These are phyloP conservation scores for Puccinia triticina DNA, from an alignment of 1,284 basidiomycete species.

Conservation along the genomic window DNA sequence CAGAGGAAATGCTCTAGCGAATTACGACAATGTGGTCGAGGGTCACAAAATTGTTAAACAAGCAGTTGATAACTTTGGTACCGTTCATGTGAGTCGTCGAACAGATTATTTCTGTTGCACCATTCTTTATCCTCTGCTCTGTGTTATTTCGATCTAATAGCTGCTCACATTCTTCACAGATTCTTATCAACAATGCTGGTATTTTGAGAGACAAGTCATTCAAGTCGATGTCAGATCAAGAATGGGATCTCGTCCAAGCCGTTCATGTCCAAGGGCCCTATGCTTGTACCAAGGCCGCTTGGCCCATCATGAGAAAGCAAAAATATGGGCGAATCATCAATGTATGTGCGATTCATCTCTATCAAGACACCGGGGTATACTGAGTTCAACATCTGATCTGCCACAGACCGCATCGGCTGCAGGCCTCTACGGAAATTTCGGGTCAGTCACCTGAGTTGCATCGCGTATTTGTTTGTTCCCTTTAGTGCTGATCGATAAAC, in stretches of 20 bases:
- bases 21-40: slow-evolving; percentile 86
- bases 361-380: background rate
- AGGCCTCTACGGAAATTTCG: slow-evolving; percentile 71
- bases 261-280: slow-evolving; percentile 96
- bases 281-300: slow-evolving; percentile 92
- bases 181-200: slow-evolving; percentile 80
- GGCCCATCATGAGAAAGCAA: slow-evolving; percentile 86
- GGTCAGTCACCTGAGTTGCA: slow-evolving; percentile 54
- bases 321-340: slow-evolving; percentile 86
- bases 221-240: slow-evolving; percentile 62
- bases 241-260: slow-evolving; percentile 74
- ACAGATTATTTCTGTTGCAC: slow-evolving; percentile 24
- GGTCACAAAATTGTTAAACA: slow-evolving; percentile 79
- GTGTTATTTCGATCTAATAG: background rate
- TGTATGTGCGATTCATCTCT: slow-evolving; percentile 53
- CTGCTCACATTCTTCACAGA: slow-evolving; percentile 52
- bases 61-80: slow-evolving; percentile 83
- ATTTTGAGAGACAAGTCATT: slow-evolving; percentile 64
- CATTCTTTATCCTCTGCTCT: background rate
- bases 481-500: slow-evolving; percentile 52
- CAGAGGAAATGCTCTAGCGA: slow-evolving; percentile 72
- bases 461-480: background rate
- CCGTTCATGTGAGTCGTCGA: slow-evolving; percentile 67
- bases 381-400: background rate
- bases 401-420: slow-evolving; percentile 76